Evolutionary conservation across 1,284 basidiomycete genomes (phyloP).

Genomic region (Mycosarcoma mackinlayi): DNA sequence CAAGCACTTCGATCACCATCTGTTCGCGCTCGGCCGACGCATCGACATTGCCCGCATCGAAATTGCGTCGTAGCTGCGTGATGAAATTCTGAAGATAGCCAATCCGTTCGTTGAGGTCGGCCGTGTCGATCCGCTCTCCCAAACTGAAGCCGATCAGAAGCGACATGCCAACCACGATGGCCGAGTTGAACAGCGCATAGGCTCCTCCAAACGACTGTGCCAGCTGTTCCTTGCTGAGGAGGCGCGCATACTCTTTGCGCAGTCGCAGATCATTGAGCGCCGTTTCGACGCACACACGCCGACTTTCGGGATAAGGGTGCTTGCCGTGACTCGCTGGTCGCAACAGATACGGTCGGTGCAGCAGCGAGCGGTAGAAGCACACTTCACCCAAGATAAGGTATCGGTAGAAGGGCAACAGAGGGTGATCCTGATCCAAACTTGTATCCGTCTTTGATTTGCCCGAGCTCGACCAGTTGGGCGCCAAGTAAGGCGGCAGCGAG

Average conservation of each 20-base stretch:
- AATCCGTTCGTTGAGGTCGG: constrained; percentile 39
- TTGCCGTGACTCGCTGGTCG: constrained; percentile 40
- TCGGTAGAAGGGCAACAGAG: constrained; percentile 45
- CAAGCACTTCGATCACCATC: constrained; percentile 50
- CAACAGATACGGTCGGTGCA: constrained; percentile 46
- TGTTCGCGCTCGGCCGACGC: constrained; percentile 46
- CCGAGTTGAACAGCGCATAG: constrained; percentile 51
- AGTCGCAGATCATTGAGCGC: constrained; percentile 49
- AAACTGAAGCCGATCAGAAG: constrained; percentile 41
- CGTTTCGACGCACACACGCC: constrained; percentile 42
- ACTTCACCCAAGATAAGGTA: constrained; percentile 47
- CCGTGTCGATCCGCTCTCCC: constrained; percentile 37
- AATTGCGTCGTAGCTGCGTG: constrained; percentile 37
- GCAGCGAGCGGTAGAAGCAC: constrained; percentile 48
- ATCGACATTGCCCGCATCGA: constrained; percentile 50
- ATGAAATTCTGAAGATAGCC: constrained; percentile 51
- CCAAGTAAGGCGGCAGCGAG: constrained; percentile 43
- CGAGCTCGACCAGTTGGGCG: constrained; percentile 34
- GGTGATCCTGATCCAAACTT: constrained; percentile 47
- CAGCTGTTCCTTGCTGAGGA: constrained; percentile 38
- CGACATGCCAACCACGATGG: constrained; percentile 51
- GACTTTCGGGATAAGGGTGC: constrained; percentile 45
- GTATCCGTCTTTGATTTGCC: constrained; percentile 42
- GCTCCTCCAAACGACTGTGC: constrained; percentile 49
- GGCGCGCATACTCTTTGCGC: constrained; percentile 35